Percentiles rank a stretch among this genome's conserved stretches.
Conservation (phyloP, 257 asterid genomes). For the Buddleja alternifolia region DNA sequence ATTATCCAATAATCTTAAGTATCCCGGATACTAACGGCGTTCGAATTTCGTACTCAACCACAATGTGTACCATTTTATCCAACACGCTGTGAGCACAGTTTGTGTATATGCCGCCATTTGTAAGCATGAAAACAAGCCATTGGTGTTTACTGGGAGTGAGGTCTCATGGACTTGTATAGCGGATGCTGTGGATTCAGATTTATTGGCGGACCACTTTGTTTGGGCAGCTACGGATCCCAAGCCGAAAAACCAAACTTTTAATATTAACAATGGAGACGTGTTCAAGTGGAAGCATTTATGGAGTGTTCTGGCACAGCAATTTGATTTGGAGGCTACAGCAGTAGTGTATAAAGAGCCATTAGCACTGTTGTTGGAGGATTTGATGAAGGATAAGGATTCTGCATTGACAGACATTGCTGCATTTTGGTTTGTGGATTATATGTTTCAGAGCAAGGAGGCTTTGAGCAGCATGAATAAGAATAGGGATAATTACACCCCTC, state of each 20-base stretch:
- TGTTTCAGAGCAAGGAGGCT: slow-evolving; percentile 37
- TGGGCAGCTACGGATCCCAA: slow-evolving; percentile 69
- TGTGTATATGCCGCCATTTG: slow-evolving; percentile 81
- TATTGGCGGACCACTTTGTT: slow-evolving; percentile 74
- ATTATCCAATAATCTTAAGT: too few species aligned
- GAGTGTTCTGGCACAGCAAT: slow-evolving; percentile 64
- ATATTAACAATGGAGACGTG: slow-evolving; percentile 70
- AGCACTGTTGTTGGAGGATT: slow-evolving; percentile 52
- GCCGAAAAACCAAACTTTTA: slow-evolving; percentile 70
- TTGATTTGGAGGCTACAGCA: slow-evolving; percentile 46
- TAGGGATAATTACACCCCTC: too few species aligned
- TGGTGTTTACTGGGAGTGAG: slow-evolving; percentile 63
- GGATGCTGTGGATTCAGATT: slow-evolving; percentile 65
- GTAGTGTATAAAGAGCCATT: slow-evolving; percentile 49
- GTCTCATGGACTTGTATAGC: slow-evolving; percentile 57
- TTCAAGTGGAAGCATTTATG: slow-evolving; percentile 83
- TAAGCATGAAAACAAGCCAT: slow-evolving; percentile 62
- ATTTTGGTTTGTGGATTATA: slow-evolving; percentile 71
- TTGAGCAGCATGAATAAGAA: slow-evolving; percentile 76
- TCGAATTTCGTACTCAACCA: too few species aligned
- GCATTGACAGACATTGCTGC: slow-evolving; percentile 65
- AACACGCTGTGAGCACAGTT: slow-evolving; percentile 64
- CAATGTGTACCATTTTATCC: too few species aligned
- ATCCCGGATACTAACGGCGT: too few species aligned
- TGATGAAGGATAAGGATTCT: slow-evolving; percentile 68